phyloP scores from a whole-genome alignment of 805 yeast species.

The Clavispora vitiphila region DNA sequence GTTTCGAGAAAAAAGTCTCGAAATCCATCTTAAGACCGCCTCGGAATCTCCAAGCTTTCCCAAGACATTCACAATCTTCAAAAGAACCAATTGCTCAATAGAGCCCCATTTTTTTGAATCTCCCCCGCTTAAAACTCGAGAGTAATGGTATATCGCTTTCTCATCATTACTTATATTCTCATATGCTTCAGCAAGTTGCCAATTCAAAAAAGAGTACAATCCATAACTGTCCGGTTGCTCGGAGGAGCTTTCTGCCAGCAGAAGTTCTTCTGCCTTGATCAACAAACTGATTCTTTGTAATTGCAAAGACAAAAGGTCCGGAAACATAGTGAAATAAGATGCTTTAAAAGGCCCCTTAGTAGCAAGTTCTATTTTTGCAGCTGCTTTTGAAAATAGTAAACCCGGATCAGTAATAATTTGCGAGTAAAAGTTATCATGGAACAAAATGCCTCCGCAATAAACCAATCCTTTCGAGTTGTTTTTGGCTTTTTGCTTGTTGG shows the following conservation, averaged over 20 bases:
- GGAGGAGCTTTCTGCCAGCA: background rate
- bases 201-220: conserved; percentile 19
- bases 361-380: conserved; percentile 18
- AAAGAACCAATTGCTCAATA: conserved; percentile 27
- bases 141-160: conserved; percentile 19
- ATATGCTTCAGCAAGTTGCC: conserved; percentile 49
- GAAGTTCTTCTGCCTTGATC: conserved; percentile 21
- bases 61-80: conserved; percentile 25
- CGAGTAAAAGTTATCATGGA: conserved; percentile 16
- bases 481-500: conserved; percentile 10
- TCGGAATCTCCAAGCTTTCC: background rate
- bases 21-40: background rate
- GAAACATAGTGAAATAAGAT: conserved; percentile 21
- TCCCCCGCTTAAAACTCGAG: conserved; percentile 5
- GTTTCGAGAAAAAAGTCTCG: background rate
- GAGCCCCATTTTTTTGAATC: conserved; percentile 31
- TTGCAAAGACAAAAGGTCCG: background rate
- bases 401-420: conserved; percentile 27
- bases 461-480: conserved; percentile 7
- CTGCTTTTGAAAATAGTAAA: conserved; percentile 24
- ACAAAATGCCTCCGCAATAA: conserved; percentile 33
- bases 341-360: background rate
- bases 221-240: background rate
- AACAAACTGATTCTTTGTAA: conserved; percentile 22
- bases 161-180: conserved; percentile 12